These are phyloP conservation scores for Radiomyces spectabilis DNA, from an alignment of 192 early-diverging fungal species.

Conservation along the genomic window DNA sequence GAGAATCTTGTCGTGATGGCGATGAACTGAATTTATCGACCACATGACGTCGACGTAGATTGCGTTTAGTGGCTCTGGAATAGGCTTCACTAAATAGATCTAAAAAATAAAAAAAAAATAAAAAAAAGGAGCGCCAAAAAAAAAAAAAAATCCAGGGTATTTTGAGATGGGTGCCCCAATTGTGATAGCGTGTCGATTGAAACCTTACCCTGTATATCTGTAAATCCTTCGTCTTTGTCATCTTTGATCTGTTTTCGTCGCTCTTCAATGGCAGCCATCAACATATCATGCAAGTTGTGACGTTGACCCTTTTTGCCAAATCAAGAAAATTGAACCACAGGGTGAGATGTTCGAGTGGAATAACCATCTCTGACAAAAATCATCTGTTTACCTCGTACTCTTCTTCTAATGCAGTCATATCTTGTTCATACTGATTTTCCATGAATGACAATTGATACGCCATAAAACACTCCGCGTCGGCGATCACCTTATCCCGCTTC, in stretches of 20 bases:
- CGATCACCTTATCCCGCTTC: constrained; percentile 11
- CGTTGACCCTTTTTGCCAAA: constrained; percentile 20
- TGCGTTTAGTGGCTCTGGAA: background rate
- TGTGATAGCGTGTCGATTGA: too few relatives aligned
- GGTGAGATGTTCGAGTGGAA: background rate
- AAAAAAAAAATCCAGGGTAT: background rate
- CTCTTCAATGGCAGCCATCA: constrained; percentile 17
- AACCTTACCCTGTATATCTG: background rate
- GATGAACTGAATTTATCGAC: background rate
- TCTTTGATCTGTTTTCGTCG: constrained; percentile 22
- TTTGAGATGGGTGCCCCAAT: background rate
- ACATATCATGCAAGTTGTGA: constrained; percentile 12
- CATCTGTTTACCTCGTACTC: constrained; percentile 15
- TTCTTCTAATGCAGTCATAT: constrained; percentile 9
- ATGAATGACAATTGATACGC: constrained; percentile 16
- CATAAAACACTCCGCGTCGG: constrained; percentile 13
- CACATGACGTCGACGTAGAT: constrained; percentile 1
- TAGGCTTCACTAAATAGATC: constrained; percentile 1
- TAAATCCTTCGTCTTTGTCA: constrained; percentile 11
- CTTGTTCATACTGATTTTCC: constrained; percentile 10
- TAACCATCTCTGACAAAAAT: background rate
- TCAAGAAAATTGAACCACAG: background rate
- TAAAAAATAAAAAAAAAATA: background rate
- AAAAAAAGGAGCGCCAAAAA: background rate
- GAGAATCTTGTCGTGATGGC: constrained; percentile 9